Evolutionary conservation across 345 rosid species (phyloP).

Genomic region (Kernera saxatilis): DNA sequence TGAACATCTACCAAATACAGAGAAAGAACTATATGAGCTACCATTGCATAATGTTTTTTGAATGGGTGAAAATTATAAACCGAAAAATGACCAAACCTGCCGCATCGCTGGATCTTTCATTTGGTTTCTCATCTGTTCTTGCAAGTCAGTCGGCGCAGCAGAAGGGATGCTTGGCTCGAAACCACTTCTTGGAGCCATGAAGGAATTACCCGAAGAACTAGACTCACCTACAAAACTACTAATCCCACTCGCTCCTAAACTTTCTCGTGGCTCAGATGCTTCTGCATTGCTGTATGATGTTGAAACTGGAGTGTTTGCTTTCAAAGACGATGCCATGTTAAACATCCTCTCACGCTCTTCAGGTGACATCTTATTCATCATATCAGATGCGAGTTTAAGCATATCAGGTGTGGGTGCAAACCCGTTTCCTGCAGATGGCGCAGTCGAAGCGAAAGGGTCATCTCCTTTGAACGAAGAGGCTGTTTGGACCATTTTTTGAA

Average conservation of each 20-base stretch:
- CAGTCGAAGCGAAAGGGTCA: constrained; percentile 32
- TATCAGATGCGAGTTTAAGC: constrained; percentile 77
- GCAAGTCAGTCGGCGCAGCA: constrained; percentile 60
- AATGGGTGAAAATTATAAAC: background rate
- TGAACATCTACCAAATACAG: constrained; percentile 57
- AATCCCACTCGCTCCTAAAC: constrained; percentile 28
- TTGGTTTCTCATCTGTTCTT: constrained; percentile 87
- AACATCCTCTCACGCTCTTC: constrained; percentile 86
- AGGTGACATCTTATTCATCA: constrained; percentile 72
- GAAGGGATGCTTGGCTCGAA: constrained; percentile 48
- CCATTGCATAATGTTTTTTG: background rate
- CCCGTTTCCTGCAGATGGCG: constrained; percentile 35
- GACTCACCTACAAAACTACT: constrained; percentile 38
- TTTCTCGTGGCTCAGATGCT: constrained; percentile 29
- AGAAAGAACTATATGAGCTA: background rate
- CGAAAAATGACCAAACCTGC: constrained; percentile 42
- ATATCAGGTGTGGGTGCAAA: constrained; percentile 63
- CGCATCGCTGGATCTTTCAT: constrained; percentile 95
- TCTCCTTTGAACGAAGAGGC: constrained; percentile 72
- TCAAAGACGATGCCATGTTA: constrained; percentile 66
- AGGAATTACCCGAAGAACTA: constrained; percentile 43
- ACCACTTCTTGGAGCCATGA: constrained; percentile 37
- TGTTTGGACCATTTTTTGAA: constrained; percentile 72
- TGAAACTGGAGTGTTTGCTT: constrained; percentile 37
- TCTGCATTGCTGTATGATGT: constrained; percentile 29